Conservation (phyloP, 129 eudicot genomes). For the Tagetes patula region DNA sequence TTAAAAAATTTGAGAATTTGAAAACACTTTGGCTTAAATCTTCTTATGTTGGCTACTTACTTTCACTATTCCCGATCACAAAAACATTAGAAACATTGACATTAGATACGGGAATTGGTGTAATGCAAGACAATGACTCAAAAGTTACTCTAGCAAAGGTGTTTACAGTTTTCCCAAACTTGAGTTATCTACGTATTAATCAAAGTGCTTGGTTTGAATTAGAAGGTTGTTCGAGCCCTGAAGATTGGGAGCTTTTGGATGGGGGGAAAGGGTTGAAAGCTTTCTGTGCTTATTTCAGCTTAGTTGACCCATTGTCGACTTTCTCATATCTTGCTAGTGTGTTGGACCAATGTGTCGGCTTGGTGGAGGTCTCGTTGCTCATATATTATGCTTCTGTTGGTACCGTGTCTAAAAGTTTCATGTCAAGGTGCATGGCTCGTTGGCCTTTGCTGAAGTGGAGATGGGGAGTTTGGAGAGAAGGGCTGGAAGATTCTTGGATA, state of each 20-base stretch:
- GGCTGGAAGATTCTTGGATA: slow-evolving; percentile 45
- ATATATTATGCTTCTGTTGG: slow-evolving; percentile 42
- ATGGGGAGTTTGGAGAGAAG: slow-evolving; percentile 65
- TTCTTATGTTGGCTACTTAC: slow-evolving; percentile 27
- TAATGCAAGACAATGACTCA: slow-evolving; percentile 16
- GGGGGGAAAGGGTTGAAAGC: slow-evolving; percentile 44
- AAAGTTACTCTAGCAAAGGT: slow-evolving; percentile 36
- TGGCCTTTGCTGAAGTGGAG: slow-evolving; percentile 45
- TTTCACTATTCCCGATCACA: slow-evolving; percentile 31
- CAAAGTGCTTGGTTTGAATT: slow-evolving; percentile 47
- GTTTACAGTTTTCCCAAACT: slow-evolving; percentile 37
- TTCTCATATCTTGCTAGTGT: slow-evolving; percentile 38
- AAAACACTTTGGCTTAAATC: slow-evolving; percentile 42
- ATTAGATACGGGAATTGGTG: slow-evolving; percentile 31
- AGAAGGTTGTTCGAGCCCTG: slow-evolving; percentile 26
- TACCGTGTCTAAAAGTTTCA: slow-evolving; percentile 34
- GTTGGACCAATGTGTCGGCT: slow-evolving; percentile 41
- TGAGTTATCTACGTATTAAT: slow-evolving; percentile 28
- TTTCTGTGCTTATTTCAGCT: slow-evolving; percentile 42
- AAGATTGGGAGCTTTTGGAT: slow-evolving; percentile 31
- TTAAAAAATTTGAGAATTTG: slow-evolving; percentile 35
- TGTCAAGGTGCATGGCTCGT: slow-evolving; percentile 41
- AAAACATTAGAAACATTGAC: slow-evolving; percentile 36
- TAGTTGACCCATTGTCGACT: slow-evolving; percentile 10
- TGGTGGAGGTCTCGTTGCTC: slow-evolving; percentile 37